A percentile compares a stretch with the other conserved stretches of the same genome.
Conservation (phyloP, 129 eudicot genomes). For the Flaveria sonorensis region DNA sequence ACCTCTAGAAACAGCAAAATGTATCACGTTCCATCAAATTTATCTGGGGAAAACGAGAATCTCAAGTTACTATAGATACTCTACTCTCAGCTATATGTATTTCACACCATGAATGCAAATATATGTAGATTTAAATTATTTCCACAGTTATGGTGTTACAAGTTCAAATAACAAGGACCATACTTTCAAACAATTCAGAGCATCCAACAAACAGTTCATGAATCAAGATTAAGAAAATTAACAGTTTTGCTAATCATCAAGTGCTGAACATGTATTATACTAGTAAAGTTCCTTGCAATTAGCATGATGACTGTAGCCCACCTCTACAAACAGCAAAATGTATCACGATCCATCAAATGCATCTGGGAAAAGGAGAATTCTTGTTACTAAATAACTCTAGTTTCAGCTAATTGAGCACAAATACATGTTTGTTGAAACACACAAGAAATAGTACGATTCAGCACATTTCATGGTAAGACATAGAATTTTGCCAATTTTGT, state of each 20-base stretch:
- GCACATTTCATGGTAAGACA: conserved; percentile 16
- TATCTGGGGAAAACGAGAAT: conserved; percentile 90
- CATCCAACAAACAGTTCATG: conserved; percentile 24
- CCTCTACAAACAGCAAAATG: conserved; percentile 40
- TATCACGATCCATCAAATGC: conserved; percentile 48
- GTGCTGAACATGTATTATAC: conserved; percentile 8
- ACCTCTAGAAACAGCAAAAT: conserved; percentile 58
- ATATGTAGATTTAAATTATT: conserved; percentile 7
- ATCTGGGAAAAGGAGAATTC: conserved; percentile 41
- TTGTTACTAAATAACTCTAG: conserved; percentile 41
- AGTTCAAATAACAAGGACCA: background rate
- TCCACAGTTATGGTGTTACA: background rate
- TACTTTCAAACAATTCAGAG: conserved; percentile 18
- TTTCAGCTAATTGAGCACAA: conserved; percentile 18
- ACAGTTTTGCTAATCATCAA: conserved; percentile 13
- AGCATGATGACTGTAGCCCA: conserved; percentile 41
- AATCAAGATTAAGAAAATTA: background rate
- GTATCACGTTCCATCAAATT: conserved; percentile 93
- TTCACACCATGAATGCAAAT: conserved; percentile 12
- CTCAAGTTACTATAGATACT: conserved; percentile 48
- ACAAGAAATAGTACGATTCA: background rate
- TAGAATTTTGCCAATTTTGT: background rate
- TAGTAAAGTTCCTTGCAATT: conserved; percentile 33
- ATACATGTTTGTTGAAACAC: background rate
- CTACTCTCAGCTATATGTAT: conserved; percentile 29